Conservation (phyloP, 805 yeast species). For the Metschnikowia cerradonensis region DNA sequence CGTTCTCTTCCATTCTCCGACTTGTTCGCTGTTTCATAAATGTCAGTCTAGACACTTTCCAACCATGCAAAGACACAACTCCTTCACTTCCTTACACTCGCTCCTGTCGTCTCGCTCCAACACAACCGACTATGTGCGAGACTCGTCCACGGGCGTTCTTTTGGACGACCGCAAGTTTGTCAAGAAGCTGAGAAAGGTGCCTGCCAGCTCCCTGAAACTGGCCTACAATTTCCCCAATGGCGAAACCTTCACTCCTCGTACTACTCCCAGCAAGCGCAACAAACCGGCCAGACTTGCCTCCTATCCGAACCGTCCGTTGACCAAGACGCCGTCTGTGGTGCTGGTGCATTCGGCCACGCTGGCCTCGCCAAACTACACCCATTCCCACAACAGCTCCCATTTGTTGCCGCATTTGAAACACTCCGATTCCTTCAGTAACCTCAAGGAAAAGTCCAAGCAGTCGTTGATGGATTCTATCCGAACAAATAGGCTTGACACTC, state of each 20-base stretch:
- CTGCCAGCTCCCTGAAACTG: conserved; percentile 13
- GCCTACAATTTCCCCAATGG: conserved; percentile 50
- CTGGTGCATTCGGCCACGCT: conserved; percentile 8
- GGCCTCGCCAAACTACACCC: not conserved
- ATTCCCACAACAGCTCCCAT: not conserved
- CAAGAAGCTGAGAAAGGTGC: conserved; percentile 31
- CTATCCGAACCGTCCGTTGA: conserved; percentile 4
- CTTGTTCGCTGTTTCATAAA: not conserved
- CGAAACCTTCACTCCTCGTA: conserved; percentile 48
- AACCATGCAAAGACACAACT: conserved; percentile 12
- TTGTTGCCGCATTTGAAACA: conserved; percentile 3
- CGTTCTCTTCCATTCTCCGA: not conserved
- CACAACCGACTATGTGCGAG: conserved; percentile 5
- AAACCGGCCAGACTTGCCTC: conserved; percentile 31
- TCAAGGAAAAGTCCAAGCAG: conserved; percentile 14
- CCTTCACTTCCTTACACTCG: conserved; percentile 9
- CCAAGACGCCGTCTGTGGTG: conserved; percentile 14
- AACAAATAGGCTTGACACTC: conserved; percentile 22
- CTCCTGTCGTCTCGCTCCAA: conserved; percentile 5
- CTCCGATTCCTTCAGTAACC: conserved; percentile 18
- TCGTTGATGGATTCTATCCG: conserved; percentile 24
- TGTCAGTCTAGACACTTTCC: not conserved
- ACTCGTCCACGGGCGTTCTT: conserved; percentile 37
- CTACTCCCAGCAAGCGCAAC: conserved; percentile 35
- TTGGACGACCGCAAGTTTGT: conserved; percentile 33